Evolutionary conservation across 2,329 filamentous ascomycete genomes (phyloP), one percentile per base, ranked within the genome.

Genomic region (Neofusicoccum kwambonambiense): DNA sequence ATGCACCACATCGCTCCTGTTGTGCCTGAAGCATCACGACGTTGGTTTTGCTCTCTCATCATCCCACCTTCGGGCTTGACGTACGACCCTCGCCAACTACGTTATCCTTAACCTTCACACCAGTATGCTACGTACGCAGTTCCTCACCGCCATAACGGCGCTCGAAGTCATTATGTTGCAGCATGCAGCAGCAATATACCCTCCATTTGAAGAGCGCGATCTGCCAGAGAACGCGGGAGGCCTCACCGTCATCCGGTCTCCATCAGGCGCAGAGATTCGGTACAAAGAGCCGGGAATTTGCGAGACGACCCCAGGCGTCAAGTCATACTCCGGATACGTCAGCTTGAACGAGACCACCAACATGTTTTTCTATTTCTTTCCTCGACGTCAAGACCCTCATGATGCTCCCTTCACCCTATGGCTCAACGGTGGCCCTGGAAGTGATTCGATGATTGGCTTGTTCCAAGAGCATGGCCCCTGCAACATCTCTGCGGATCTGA

Each of bases 351-450:
- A 71, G 15, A 74, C 70, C 27, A 76, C 73, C 22, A 74, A 78
- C 60, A 76, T 78, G 74, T 78, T 77, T 65, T 80, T 80, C 65
- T 81, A 80, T 79, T 82, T 81, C 67, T 83, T 83, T 60, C 80
- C 82, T 68, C 75, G 80, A 4, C 75, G 82, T 17, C 77, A 81
- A 49, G 77, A 81, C 64, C 80, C 79, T 0, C 57, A 65, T 3
- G 70, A 76, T 35, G 74, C 73, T 54, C 74, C 74, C 3, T 65
- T 70, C 19, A 66, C 63, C 62, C 19, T 66, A 12, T 82, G 80
- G 79, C 76, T 82, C 66, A 81, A 81, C 58, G 81, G 52, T 6
- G 81, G 81, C 0, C 81, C 81, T 1, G 81, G 81, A 0, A 80
- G 77, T 42, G 79, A 76, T 3, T 78, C 73, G 11, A 75, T 79